A percentile compares a stretch with the other conserved stretches of the same genome.
These are phyloP conservation scores for Planoprotostelium fungivorum DNA, from an alignment of 78 protist genomes.

Conservation along the genomic window DNA sequence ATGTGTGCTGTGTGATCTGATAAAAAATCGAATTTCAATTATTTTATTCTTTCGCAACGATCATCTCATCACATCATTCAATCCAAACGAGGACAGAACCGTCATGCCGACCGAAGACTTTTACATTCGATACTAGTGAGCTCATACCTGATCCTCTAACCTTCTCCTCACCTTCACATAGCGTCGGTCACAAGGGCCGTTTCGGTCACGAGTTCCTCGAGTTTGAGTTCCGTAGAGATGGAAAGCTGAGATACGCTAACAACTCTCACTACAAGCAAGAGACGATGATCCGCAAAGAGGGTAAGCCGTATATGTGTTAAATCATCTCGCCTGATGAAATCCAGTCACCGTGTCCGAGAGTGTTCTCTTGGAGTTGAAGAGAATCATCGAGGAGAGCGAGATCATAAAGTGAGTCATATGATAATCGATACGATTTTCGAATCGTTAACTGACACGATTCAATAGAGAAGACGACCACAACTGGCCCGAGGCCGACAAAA, in stretches of 20 bases:
- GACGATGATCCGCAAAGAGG: constrained; percentile 89
- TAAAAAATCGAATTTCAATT: too few relatives aligned
- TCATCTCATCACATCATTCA: too few relatives aligned
- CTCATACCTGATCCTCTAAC: too few relatives aligned
- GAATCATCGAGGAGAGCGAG: constrained; percentile 87
- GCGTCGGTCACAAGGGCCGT: constrained; percentile 95
- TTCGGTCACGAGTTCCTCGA: constrained; percentile 99
- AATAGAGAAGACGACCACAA: constrained; percentile 85
- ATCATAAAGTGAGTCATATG: constrained; percentile 60
- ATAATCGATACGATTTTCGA: background rate
- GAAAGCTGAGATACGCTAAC: constrained; percentile 94
- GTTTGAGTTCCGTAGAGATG: constrained; percentile 88
- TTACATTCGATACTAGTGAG: too few relatives aligned
- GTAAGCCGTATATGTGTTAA: constrained; percentile 1
- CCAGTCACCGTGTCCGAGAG: constrained; percentile 69
- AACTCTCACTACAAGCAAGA: constrained; percentile 92
- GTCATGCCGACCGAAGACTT: too few relatives aligned
- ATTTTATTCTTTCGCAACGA: too few relatives aligned
- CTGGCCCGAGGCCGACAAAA: constrained; percentile 94
- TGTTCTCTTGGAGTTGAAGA: constrained; percentile 80
- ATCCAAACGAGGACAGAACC: too few relatives aligned
- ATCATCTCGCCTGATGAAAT: background rate
- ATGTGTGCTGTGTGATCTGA: too few relatives aligned
- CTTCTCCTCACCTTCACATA: too few relatives aligned
- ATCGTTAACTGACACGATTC: background rate